These are phyloP conservation scores for Fusarium proliferatum DNA, from an alignment of 2,329 filamentous ascomycete species.

Conservation along the genomic window DNA sequence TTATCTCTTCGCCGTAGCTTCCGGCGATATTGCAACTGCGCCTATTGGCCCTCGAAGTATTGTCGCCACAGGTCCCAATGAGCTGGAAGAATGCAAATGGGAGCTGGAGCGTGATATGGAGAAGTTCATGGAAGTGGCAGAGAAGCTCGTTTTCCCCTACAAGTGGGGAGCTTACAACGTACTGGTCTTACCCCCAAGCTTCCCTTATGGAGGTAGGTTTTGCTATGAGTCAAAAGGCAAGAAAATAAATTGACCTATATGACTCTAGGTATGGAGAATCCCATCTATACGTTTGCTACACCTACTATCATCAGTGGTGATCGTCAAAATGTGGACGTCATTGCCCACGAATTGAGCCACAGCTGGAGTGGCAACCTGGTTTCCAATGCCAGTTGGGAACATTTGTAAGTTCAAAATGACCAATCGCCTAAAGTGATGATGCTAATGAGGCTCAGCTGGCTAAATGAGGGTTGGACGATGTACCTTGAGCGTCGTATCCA, in stretches of 20 bases:
- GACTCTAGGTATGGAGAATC: slow-evolving; percentile 81
- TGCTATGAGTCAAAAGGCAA: background rate
- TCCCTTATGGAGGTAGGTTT: slow-evolving; percentile 80
- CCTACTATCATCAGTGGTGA: slow-evolving; percentile 94
- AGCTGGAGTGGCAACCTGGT: slow-evolving; percentile 92
- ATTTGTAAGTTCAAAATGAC: slow-evolving; percentile 65
- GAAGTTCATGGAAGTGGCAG: slow-evolving; percentile 88
- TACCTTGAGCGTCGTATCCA: slow-evolving; percentile 91
- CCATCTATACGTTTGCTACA: slow-evolving; percentile 93
- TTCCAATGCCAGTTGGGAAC: slow-evolving; percentile 82
- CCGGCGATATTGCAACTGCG: slow-evolving; percentile 86
- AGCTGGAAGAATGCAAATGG: slow-evolving; percentile 85
- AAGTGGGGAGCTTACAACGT: slow-evolving; percentile 97
- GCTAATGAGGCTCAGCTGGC: slow-evolving; percentile 60
- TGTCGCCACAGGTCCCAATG: slow-evolving; percentile 89
- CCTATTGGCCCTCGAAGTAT: slow-evolving; percentile 85
- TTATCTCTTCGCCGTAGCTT: slow-evolving; percentile 93
- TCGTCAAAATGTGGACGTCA: slow-evolving; percentile 92
- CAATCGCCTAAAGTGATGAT: background rate
- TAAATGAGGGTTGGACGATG: slow-evolving; percentile 89
- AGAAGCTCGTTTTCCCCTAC: slow-evolving; percentile 86
- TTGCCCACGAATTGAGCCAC: slow-evolving; percentile 83
- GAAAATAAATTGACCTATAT: background rate
- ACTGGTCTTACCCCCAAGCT: slow-evolving; percentile 87
- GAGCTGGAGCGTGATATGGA: slow-evolving; percentile 93